A percentile compares a stretch with the other conserved stretches of the same genome.
These are phyloP conservation scores for Metschnikowia koreensis DNA, from an alignment of 805 yeast genomes.

Conservation along the genomic window DNA sequence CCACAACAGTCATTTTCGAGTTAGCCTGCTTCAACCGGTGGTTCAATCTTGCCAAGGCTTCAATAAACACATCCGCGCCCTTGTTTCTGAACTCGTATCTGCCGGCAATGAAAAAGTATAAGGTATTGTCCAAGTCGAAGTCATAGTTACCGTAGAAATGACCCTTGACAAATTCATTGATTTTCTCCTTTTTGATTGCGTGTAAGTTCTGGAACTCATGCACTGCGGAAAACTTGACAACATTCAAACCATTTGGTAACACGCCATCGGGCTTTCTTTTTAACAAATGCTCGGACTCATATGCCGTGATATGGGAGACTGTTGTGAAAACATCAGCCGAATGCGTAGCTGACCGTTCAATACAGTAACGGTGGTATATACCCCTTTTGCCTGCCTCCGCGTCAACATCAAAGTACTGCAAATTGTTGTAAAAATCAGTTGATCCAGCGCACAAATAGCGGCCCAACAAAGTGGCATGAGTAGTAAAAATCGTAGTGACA, in stretches of 20 bases:
- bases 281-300: constrained; percentile 86
- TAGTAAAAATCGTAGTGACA: constrained; percentile 92
- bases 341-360: constrained; percentile 95
- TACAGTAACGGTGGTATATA: constrained; percentile 93
- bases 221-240: constrained; percentile 93
- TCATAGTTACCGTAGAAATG: constrained; percentile 97
- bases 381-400: constrained; percentile 98
- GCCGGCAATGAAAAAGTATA: constrained; percentile 95
- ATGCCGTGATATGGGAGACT: constrained; percentile 96
- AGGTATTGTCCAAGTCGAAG: constrained; percentile 89
- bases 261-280: constrained; percentile 98
- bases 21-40: constrained; percentile 78
- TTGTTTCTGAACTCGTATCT: constrained; percentile 95
- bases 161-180: constrained; percentile 92
- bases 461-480: constrained; percentile 95
- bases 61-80: constrained; percentile 95
- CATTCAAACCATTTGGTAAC: constrained; percentile 93
- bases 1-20: constrained; percentile 90
- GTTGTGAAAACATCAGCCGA: constrained; percentile 96
- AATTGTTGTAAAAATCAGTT: constrained; percentile 91
- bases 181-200: constrained; percentile 85
- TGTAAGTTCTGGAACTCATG: constrained; percentile 98
- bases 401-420: constrained; percentile 88
- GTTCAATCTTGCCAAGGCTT: constrained; percentile 86
- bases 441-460: constrained; percentile 95